These are phyloP conservation scores for Wallacemonas sp. DNA, from an alignment of 208 protist species.

Conservation along the genomic window DNA sequence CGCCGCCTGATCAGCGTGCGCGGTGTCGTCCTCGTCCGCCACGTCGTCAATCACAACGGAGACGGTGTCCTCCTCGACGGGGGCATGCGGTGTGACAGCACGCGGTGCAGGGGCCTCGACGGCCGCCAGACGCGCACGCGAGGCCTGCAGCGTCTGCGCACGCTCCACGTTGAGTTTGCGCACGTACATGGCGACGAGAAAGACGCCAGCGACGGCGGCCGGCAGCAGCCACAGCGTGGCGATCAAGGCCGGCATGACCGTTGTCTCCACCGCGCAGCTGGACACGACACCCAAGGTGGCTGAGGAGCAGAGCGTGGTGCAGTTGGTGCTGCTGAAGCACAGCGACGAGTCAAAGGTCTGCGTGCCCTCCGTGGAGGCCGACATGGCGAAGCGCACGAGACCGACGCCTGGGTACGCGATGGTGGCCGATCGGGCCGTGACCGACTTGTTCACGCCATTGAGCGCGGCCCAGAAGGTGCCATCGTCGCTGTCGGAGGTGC, in stretches of 20 bases:
- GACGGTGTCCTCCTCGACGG: no score
- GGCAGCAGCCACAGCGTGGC: conserved; percentile 38
- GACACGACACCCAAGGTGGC: conserved; percentile 30
- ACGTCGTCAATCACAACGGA: conserved; percentile 13
- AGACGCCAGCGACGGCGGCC: conserved; percentile 24
- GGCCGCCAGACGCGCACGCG: background rate
- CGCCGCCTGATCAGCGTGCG: background rate
- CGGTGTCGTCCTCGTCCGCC: background rate
- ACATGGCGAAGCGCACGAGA: conserved; percentile 29
- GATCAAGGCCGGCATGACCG: conserved; percentile 40
- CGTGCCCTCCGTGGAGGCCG: conserved; percentile 14
- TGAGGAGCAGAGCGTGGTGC: conserved; percentile 37
- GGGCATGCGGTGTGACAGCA: background rate
- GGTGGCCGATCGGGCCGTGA: conserved; percentile 23
- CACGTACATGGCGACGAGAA: conserved; percentile 36
- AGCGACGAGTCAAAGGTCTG: conserved; percentile 42
- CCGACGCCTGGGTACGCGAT: conserved; percentile 27
- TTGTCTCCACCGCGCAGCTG: conserved; percentile 33
- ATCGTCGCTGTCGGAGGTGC: conserved; percentile 27
- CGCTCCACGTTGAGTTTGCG: conserved; percentile 33
- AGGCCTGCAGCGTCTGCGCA: conserved; percentile 6
- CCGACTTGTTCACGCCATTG: conserved; percentile 31
- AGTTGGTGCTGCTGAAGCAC: conserved; percentile 44
- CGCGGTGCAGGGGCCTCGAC: background rate
- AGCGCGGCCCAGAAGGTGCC: conserved; percentile 37